Conservation (phyloP, 2,329 filamentous ascomycete species). For the Myriosclerotinia curreyana region DNA sequence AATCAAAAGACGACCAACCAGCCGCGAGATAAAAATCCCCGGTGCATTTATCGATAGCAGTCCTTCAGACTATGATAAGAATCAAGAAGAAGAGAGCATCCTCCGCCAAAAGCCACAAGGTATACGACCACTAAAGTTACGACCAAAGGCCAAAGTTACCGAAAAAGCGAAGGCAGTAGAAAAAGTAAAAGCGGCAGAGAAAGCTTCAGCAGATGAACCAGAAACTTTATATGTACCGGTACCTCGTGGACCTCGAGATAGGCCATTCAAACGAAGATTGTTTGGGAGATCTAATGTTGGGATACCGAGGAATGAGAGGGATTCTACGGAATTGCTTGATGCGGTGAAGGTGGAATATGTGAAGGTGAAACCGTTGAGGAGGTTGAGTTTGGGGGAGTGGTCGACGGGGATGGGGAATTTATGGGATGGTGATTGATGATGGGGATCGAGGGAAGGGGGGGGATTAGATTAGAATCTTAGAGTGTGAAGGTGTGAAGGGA, state of each 20-base stretch:
- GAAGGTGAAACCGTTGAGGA: slow-evolving; percentile 23
- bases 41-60: slow-evolving; percentile 25
- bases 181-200: background rate
- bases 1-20: background rate
- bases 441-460: slow-evolving; percentile 18
- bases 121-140: background rate
- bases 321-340: slow-evolving; percentile 12
- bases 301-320: background rate
- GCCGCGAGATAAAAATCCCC: slow-evolving; percentile 27
- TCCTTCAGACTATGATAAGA: slow-evolving; percentile 25
- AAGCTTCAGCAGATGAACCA: background rate
- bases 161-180: background rate
- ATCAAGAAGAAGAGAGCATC: slow-evolving; percentile 25
- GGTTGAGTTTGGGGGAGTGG: slow-evolving; percentile 33
- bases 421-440: too few species aligned
- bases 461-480: too few species aligned
- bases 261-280: slow-evolving; percentile 8
- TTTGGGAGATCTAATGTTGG: slow-evolving; percentile 1
- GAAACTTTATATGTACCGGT: slow-evolving; percentile 2
- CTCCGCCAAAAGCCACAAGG: background rate
- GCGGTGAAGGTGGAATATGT: slow-evolving; percentile 5
- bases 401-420: slow-evolving; percentile 26
- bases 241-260: slow-evolving; percentile 7
- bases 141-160: background rate
- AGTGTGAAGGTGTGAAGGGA: too few species aligned